Percentiles rank a stretch among this genome's conserved stretches.
These are phyloP conservation scores for Dictyostelium brefeldianum DNA, from an alignment of 78 protist genomes.

Conservation along the genomic window DNA sequence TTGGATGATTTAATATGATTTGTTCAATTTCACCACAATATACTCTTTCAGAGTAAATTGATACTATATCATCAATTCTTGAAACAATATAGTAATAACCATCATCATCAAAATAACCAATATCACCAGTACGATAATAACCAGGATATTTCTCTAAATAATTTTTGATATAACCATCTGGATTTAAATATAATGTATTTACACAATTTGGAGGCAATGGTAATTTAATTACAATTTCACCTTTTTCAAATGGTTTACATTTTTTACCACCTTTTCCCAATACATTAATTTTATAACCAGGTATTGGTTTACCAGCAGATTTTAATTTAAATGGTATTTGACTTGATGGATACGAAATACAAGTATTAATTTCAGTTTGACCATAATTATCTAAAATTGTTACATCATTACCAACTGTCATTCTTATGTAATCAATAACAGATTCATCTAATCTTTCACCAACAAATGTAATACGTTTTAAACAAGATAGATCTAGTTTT, in stretches of 20 bases:
- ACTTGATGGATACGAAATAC: background rate
- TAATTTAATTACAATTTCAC: constrained; percentile 21
- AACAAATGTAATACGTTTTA: background rate
- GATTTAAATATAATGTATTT: background rate
- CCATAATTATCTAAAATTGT: constrained; percentile 24
- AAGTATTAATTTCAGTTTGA: background rate
- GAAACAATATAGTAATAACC: background rate
- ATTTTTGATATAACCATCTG: background rate
- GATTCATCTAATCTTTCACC: constrained; percentile 41
- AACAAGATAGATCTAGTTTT: constrained; percentile 26
- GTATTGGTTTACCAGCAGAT: constrained; percentile 56
- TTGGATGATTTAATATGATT: background rate
- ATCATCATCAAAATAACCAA: constrained; percentile 7
- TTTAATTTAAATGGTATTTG: background rate
- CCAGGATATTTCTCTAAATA: background rate
- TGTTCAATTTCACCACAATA: background rate
- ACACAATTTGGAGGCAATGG: background rate
- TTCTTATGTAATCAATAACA: background rate
- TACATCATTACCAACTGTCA: background rate
- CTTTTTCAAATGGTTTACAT: background rate
- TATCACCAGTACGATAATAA: background rate
- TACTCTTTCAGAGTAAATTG: background rate
- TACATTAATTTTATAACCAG: constrained; percentile 34
- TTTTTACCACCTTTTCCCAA: background rate
- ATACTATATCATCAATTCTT: constrained; percentile 7